Evolutionary conservation across 2,329 filamentous ascomycete genomes (phyloP).

Genomic region (Talaromyces albobiverticillius): DNA sequence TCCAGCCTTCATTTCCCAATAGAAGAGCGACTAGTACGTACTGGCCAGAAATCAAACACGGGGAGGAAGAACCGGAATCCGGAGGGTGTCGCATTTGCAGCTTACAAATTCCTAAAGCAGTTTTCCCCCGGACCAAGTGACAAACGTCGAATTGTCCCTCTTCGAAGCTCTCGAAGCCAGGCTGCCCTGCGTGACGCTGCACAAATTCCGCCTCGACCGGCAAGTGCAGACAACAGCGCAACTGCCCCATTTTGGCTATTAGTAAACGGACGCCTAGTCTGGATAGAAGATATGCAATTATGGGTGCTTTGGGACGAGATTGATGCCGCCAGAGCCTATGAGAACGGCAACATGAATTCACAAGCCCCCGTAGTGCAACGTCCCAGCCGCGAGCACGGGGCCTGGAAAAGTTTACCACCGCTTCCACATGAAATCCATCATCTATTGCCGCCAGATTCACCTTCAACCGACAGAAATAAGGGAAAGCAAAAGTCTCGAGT

Average conservation of each 20-base stretch:
- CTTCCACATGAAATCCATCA: constrained; percentile 26
- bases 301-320: constrained; percentile 22
- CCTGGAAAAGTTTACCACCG: constrained; percentile 21
- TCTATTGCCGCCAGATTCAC: constrained; percentile 13
- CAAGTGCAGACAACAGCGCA: constrained; percentile 3
- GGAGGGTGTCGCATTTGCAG: background rate
- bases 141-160: background rate
- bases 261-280: constrained; percentile 23
- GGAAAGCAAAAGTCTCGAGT: background rate
- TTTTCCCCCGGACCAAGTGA: background rate
- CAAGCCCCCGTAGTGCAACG: background rate
- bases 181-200: constrained; percentile 6
- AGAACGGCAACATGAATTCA: background rate
- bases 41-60: background rate
- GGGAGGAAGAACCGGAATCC: background rate
- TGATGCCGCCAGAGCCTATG: background rate
- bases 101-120: background rate
- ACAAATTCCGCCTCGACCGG: constrained; percentile 10
- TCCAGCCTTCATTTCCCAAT: background rate
- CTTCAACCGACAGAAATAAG: background rate
- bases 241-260: constrained; percentile 5
- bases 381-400: background rate
- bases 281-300: constrained; percentile 28
- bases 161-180: constrained; percentile 10
- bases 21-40: background rate